These are phyloP conservation scores for Borovskyia barvae DNA, from an alignment of 208 protist genomes.

Conservation along the genomic window DNA sequence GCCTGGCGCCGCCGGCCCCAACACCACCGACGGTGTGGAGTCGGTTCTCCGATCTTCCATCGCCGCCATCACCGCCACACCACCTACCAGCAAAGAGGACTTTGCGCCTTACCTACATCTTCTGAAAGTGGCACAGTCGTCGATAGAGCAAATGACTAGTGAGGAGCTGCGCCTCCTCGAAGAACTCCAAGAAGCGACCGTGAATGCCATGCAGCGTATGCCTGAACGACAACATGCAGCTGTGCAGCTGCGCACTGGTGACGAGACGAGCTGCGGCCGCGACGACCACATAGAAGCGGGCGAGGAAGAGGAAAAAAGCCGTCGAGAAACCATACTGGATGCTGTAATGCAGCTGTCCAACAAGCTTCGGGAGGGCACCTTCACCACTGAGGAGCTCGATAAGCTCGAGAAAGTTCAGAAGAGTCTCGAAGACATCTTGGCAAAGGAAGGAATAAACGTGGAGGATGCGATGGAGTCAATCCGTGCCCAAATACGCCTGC, in stretches of 20 bases:
- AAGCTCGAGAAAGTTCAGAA: constrained; percentile 37
- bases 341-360: constrained; percentile 53
- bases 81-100: constrained; percentile 27
- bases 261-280: no score
- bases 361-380: constrained; percentile 37
- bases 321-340: constrained; percentile 22
- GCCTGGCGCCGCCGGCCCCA: background rate
- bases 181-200: constrained; percentile 42
- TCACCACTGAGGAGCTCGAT: constrained; percentile 46
- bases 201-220: constrained; percentile 17
- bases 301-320: constrained; percentile 7
- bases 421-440: constrained; percentile 17
- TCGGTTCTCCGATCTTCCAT: constrained; percentile 16
- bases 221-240: no score
- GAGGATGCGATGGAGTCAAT: constrained; percentile 41
- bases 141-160: constrained; percentile 26
- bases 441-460: constrained; percentile 5
- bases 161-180: constrained; percentile 39
- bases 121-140: constrained; percentile 25
- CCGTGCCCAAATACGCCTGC: constrained; percentile 53
- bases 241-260: no score
- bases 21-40: constrained; percentile 23
- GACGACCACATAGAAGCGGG: constrained; percentile 8
- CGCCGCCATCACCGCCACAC: constrained; percentile 2
- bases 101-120: constrained; percentile 45